A percentile compares a stretch with the other conserved stretches of the same genome.
These are phyloP conservation scores for Hygrophila difformis DNA, from an alignment of 257 asterid species.

Conservation along the genomic window DNA sequence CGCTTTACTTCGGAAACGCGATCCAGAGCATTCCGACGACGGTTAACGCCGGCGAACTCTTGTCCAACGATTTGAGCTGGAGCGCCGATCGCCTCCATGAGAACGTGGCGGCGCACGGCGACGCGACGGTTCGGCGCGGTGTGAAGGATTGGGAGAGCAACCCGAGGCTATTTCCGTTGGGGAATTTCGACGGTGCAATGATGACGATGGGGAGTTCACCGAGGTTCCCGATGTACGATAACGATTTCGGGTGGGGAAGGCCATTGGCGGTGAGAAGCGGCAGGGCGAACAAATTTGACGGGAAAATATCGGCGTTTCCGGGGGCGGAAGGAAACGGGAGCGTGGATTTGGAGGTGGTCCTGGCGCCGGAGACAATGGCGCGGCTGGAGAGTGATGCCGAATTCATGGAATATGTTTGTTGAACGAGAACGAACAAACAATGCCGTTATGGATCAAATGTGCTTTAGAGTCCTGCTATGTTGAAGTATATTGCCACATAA, in stretches of 20 bases:
- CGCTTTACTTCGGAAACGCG: conserved; percentile 76
- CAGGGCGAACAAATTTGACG: conserved; percentile 84
- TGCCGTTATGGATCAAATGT: too few relatives aligned
- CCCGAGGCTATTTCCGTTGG: conserved; percentile 76
- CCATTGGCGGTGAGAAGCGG: conserved; percentile 88
- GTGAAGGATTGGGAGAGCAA: conserved; percentile 81
- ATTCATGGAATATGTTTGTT: conserved; percentile 69
- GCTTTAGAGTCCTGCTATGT: too few relatives aligned
- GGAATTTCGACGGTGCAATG: conserved; percentile 95
- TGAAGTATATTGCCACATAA: too few relatives aligned
- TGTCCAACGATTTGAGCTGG: conserved; percentile 52
- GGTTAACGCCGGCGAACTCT: conserved; percentile 44
- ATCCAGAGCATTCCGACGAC: conserved; percentile 82
- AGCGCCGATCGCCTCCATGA: conserved; percentile 53
- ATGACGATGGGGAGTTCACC: conserved; percentile 98
- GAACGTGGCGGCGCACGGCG: conserved; percentile 67
- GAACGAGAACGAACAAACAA: too few relatives aligned
- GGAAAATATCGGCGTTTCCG: conserved; percentile 93
- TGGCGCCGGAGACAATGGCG: conserved; percentile 71
- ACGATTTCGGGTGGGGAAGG: conserved; percentile 95
- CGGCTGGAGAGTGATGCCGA: conserved; percentile 61
- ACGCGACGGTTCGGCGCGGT: conserved; percentile 56
- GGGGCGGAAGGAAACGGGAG: conserved; percentile 73
- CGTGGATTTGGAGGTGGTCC: conserved; percentile 90
- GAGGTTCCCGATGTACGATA: conserved; percentile 93